Percentiles rank a stretch among this genome's conserved stretches.
phyloP scores from a whole-genome alignment of 139 green algal species.

The Picochlorum sp. region DNA sequence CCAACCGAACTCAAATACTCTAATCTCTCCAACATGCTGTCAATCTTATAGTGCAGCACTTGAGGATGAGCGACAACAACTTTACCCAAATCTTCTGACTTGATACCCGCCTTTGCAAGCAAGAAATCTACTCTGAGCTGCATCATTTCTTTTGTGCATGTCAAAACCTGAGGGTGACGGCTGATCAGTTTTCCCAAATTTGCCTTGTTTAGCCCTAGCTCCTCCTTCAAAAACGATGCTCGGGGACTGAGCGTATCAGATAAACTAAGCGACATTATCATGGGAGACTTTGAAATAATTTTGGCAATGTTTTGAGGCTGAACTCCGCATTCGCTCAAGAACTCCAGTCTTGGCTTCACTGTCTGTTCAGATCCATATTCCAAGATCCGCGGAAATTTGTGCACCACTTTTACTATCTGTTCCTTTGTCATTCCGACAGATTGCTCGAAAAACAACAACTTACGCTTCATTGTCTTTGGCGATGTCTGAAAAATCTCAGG shows the following conservation, averaged over 20 bases:
- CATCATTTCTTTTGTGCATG: constrained; percentile 44
- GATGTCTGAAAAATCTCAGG: constrained; percentile 22
- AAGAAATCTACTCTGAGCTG: constrained; percentile 34
- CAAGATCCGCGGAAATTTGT: constrained; percentile 38
- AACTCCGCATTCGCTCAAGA: constrained; percentile 38
- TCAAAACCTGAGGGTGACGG: constrained; percentile 44
- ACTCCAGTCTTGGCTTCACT: constrained; percentile 33
- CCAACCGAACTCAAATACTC: constrained; percentile 34
- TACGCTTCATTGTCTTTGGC: constrained; percentile 18
- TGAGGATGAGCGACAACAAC: constrained; percentile 36
- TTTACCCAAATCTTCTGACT: constrained; percentile 22
- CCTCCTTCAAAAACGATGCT: constrained; percentile 26
- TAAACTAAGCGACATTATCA: constrained; percentile 39
- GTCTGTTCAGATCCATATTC: constrained; percentile 36
- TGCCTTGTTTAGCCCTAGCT: constrained; percentile 12
- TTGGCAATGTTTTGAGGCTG: constrained; percentile 23
- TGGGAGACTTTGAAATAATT: constrained; percentile 30
- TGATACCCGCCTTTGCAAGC: constrained; percentile 10
- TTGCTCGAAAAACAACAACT: constrained; percentile 34
- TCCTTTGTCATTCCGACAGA: constrained; percentile 25
- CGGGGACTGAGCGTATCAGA: constrained; percentile 33
- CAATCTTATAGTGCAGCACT: constrained; percentile 56
- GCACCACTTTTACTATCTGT: constrained; percentile 39
- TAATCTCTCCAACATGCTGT: constrained; percentile 25
- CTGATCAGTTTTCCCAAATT: constrained; percentile 35